Evolutionary conservation across 1,284 basidiomycete species (phyloP).

Genomic region (Papiliotrema nemorosa): DNA sequence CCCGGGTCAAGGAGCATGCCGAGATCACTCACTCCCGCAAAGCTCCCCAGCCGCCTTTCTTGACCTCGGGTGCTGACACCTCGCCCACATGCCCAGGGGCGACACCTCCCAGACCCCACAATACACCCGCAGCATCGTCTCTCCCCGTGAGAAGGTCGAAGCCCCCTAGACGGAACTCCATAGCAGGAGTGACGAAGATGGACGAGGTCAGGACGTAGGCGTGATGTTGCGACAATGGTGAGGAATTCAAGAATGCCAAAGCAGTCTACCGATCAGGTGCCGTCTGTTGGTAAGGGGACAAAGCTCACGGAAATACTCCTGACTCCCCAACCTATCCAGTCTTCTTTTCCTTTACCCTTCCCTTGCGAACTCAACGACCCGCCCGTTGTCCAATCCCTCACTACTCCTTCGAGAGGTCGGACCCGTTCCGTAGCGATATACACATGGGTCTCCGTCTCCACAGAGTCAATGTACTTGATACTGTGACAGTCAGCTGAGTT

Average conservation of each 20-base stretch:
- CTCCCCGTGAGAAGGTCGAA: conserved; percentile 74
- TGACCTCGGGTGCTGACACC: conserved; percentile 79
- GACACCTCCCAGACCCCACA: conserved; percentile 66
- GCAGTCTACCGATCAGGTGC: conserved; percentile 63
- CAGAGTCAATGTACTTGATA: conserved; percentile 88
- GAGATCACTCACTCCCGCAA: conserved; percentile 67
- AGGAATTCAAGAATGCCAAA: conserved; percentile 83
- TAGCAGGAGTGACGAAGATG: conserved; percentile 74
- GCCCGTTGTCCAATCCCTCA: conserved; percentile 58
- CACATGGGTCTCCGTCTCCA: conserved; percentile 80
- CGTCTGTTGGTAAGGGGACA: neutral
- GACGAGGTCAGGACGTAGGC: conserved; percentile 67
- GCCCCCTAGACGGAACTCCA: conserved; percentile 95
- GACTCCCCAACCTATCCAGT: conserved; percentile 93
- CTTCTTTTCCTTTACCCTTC: conserved; percentile 64
- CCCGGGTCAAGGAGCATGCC: neutral
- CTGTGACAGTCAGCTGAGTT: conserved; percentile 17
- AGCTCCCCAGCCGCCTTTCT: conserved; percentile 76
- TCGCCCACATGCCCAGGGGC: conserved; percentile 59
- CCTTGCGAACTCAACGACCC: conserved; percentile 23
- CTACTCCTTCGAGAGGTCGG: conserved; percentile 64
- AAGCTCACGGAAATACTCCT: conserved; percentile 76
- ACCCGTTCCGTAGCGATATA: conserved; percentile 95
- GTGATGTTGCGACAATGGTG: conserved; percentile 82
- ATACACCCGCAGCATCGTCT: conserved; percentile 43